Conservation (phyloP, 2,329 filamentous ascomycete species). For the Diplocarpon rosae region DNA sequence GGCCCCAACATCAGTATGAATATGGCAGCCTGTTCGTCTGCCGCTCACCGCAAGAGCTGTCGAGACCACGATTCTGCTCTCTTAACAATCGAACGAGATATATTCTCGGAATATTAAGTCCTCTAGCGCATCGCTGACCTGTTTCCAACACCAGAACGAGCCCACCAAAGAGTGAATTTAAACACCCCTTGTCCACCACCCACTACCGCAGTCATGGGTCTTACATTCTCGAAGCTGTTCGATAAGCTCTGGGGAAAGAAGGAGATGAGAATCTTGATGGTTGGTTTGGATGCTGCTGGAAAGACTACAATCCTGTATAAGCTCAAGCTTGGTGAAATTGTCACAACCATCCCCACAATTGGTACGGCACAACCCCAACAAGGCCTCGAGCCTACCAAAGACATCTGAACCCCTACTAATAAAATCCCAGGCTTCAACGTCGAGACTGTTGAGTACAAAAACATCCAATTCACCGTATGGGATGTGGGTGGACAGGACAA, state of each 20-base stretch:
- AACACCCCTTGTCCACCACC: conserved; percentile 21
- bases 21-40: conserved; percentile 19
- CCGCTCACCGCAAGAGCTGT: conserved; percentile 10
- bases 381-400: conserved; percentile 6
- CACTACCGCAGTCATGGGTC: conserved; percentile 75
- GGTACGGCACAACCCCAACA: conserved; percentile 44
- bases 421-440: conserved; percentile 81
- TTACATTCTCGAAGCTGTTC: conserved; percentile 93
- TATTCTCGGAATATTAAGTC: neutral
- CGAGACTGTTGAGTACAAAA: conserved; percentile 99
- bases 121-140: conserved; percentile 14
- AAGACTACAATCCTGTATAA: conserved; percentile 99
- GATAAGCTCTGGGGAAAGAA: conserved; percentile 97
- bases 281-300: conserved; percentile 97
- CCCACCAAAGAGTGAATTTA: conserved; percentile 27
- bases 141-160: conserved; percentile 11
- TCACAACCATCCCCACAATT: conserved; percentile 98
- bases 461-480: conserved; percentile 99
- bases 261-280: conserved; percentile 99
- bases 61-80: conserved; percentile 21
- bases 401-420: conserved; percentile 17
- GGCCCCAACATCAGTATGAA: conserved; percentile 9
- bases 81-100: conserved; percentile 1
- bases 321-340: conserved; percentile 98
- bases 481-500: conserved; percentile 99